Base-by-base conservation (phyloP, 257 asterid species). In the Cynanchum wilfordii region DNA sequence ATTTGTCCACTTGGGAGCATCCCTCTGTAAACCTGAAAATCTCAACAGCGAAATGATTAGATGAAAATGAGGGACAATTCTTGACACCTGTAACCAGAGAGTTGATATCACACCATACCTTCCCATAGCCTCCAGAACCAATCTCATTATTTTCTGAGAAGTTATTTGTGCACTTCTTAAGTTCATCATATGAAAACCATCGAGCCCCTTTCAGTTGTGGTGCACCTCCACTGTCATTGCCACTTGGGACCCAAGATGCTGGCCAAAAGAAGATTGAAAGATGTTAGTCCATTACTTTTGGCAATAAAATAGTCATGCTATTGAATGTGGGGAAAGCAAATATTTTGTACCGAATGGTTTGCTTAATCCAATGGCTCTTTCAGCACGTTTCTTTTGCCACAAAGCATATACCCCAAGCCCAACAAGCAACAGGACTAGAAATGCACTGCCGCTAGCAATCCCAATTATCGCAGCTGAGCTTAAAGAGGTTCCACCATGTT, bases 81-180 rank as follows among this genome's bases (percentile, higher is more conserved):
- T 30, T 3, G 19, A 64, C 17, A 44, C 17, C 56, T 36, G n/a
- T 33, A 33, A 33, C 20, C 47, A 30, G 22, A 29, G 10, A 15
- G 10, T 44, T 19, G 4, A 19, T n/a, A 44, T 30, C 36, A 29
- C 59, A 56, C 55, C 69, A 36, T 62, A 92, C 98, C 94, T 90
- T 95, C 70, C 98, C 99, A 73, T 95, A 95, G 73, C 99, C 99
- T 72, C 99, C 99, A 1, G 96, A 89, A n/a, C 98, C 98, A 70
- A 92, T 82, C 79, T 80, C 92, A 77, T 92, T 92, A 80, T 83
- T 85, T 51, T 84, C 80, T 0, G 92, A 88, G 80, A 95, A 95
- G 86, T 92, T 90, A 55, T 77, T 81, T 12, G 97, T 87, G 83
- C 88, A 83, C 86, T 86, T 92, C 85, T 89, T 95, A 73, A 95